Conservation (phyloP, 2,329 filamentous ascomycete genomes). For the Fusarium torulosum region DNA sequence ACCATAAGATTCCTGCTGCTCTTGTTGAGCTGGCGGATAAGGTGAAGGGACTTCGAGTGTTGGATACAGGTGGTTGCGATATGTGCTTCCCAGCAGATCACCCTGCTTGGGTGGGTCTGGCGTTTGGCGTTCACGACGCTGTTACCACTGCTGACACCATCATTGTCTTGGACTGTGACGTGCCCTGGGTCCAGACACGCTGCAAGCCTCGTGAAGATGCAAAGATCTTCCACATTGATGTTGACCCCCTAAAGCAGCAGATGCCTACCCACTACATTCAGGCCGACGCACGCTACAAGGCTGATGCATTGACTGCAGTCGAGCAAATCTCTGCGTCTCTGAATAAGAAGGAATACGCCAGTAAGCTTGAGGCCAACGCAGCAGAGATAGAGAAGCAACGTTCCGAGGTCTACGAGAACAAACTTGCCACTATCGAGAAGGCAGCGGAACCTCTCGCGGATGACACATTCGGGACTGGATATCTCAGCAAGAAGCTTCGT, state of each 20-base stretch:
- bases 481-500: conserved; percentile 52
- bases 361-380: conserved; percentile 52
- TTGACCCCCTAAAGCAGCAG: conserved; percentile 76
- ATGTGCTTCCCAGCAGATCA: conserved; percentile 85
- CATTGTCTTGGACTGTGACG: conserved; percentile 87
- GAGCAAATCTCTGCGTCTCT: conserved; percentile 77
- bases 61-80: conserved; percentile 82
- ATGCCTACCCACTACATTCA: conserved; percentile 81
- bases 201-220: conserved; percentile 67
- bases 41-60: conserved; percentile 75
- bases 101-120: conserved; percentile 75
- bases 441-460: conserved; percentile 69
- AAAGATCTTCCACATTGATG: conserved; percentile 73
- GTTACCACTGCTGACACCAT: conserved; percentile 87
- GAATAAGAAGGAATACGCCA: conserved; percentile 58
- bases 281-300: conserved; percentile 74
- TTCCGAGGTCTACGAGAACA: conserved; percentile 67
- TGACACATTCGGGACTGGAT: conserved; percentile 61
- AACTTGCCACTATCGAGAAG: conserved; percentile 70
- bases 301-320: conserved; percentile 73
- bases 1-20: conserved; percentile 70
- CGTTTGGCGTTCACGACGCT: conserved; percentile 78
- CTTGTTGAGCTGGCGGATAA: conserved; percentile 76
- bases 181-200: conserved; percentile 91
- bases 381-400: conserved; percentile 58